Evolutionary conservation across 345 rosid species (phyloP), one percentile per base, ranked within the genome.

Genomic region (Bretschneidera sinensis): DNA sequence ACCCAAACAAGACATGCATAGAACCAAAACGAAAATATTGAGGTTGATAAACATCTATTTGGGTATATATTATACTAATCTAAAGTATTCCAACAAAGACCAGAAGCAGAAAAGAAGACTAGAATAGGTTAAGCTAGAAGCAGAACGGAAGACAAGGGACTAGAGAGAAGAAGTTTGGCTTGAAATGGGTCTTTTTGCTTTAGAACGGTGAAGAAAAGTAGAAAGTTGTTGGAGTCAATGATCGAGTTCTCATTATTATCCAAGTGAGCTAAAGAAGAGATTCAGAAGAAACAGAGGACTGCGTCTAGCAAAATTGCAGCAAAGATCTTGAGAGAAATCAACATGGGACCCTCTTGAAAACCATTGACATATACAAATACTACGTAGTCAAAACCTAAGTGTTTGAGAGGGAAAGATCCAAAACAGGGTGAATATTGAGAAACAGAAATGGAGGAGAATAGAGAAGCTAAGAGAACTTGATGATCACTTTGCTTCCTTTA

Each of bases 1-100:
- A 35, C 51, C 60, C 64, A 78, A 79, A 70, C 74, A 66, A 57
- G 74, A 54, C 25, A 78, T 24, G 59, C 72, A 78, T 17, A 81
- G 70, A 20, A 69, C 55, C 73, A 81, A 66, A 53, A 67, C 19
- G 54, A 62, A 57, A 49, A 43, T 68, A 33, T 53, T 59, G 33
- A 48, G 17, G 15, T 6, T 24, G 35, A 66, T 19, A 24, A 17
- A 17, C 25, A 61, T 43, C 69, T 58, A 62, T 81, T 53, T 73
- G 55, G 54, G 19, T 39, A 17, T 6, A 53, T 24, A 33, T 13
- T 1, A 14, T 19, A 24, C n/a, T 48, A 64, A 35, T 8, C 35
- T 14, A 7, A n/a, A 1, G 20, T 52, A 20, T 45, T 54, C 34
- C 22, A 54, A 15, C 49, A 24, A 55, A 51, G 51, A n/a, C n/a